These are phyloP conservation scores for Didymella pinodella DNA, from an alignment of 2,329 filamentous ascomycete genomes.

Conservation along the genomic window DNA sequence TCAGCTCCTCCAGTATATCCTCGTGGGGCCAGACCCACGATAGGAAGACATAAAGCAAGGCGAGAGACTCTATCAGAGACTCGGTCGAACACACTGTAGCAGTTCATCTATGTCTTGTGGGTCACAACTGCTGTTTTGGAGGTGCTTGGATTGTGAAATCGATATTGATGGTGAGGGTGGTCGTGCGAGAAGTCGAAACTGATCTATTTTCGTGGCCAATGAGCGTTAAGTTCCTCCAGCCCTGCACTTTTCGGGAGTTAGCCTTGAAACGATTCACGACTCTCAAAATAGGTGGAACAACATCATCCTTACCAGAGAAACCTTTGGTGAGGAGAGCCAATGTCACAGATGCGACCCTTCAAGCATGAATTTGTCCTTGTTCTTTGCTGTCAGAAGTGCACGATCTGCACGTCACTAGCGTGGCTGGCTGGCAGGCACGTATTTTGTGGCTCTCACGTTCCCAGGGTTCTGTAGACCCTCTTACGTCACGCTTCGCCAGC, in stretches of 20 bases:
- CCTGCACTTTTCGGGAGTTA: conserved; percentile 12
- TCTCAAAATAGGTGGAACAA: conserved; percentile 8
- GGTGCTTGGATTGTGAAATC: conserved; percentile 19
- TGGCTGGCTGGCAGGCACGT: background rate
- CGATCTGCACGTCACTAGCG: conserved; percentile 5
- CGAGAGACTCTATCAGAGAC: background rate
- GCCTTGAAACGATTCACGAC: conserved; percentile 22
- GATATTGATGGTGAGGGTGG: conserved; percentile 27
- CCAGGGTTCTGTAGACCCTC: background rate
- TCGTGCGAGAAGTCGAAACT: conserved; percentile 20
- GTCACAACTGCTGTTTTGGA: conserved; percentile 10
- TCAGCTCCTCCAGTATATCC: background rate
- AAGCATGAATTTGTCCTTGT: background rate
- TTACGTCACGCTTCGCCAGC: background rate
- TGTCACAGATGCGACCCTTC: conserved; percentile 19
- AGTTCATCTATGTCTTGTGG: background rate
- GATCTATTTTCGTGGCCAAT: conserved; percentile 34
- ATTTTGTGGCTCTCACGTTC: background rate
- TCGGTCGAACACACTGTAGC: background rate
- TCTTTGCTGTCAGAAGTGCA: conserved; percentile 1
- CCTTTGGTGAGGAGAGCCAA: conserved; percentile 39
- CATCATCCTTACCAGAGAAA: conserved; percentile 11
- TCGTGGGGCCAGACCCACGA: background rate
- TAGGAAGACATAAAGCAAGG: background rate
- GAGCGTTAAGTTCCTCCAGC: conserved; percentile 2